Conservation (phyloP, 768 basidiomycete genomes). For the Lentinula raphanica region DNA sequence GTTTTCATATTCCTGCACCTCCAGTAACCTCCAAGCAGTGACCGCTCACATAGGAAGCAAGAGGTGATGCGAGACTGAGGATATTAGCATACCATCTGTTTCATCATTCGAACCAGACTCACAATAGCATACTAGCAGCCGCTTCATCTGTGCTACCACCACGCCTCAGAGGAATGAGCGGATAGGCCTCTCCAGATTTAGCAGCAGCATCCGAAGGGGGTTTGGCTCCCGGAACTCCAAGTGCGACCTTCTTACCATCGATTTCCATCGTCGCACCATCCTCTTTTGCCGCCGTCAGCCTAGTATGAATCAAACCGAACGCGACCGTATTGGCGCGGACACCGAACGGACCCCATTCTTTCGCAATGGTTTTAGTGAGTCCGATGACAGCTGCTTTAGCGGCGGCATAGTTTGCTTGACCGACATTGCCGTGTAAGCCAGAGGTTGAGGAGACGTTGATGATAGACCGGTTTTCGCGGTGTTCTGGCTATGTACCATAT, state of each 20-base stretch:
- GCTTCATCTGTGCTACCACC: slow-evolving; percentile 73
- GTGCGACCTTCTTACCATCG: slow-evolving; percentile 76
- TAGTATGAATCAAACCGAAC: slow-evolving; percentile 71
- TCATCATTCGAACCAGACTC: slow-evolving; percentile 23
- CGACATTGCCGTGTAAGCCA: slow-evolving; percentile 85
- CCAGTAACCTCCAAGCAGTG: slow-evolving; percentile 85
- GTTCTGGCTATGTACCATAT: slow-evolving; percentile 44
- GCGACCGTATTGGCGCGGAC: slow-evolving; percentile 82
- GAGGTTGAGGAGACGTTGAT: slow-evolving; percentile 78
- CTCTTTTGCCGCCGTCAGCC: slow-evolving; percentile 78
- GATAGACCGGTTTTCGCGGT: slow-evolving; percentile 66
- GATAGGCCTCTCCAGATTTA: slow-evolving; percentile 29
- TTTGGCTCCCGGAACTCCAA: slow-evolving; percentile 66
- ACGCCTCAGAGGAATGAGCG: slow-evolving; percentile 57
- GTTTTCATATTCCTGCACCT: slow-evolving; percentile 56
- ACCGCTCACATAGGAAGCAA: slow-evolving; percentile 76
- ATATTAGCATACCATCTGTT: slow-evolving; percentile 7
- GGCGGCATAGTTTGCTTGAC: slow-evolving; percentile 78
- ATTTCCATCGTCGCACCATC: slow-evolving; percentile 71
- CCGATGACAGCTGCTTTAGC: slow-evolving; percentile 77
- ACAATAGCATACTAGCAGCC: slow-evolving; percentile 73
- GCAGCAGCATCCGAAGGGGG: slow-evolving; percentile 26
- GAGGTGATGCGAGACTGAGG: slow-evolving; percentile 64
- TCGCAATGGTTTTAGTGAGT: slow-evolving; percentile 79
- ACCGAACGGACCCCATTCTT: slow-evolving; percentile 82